Evolutionary conservation across 2,329 filamentous ascomycete genomes (phyloP), one percentile per base, ranked within the genome.

Genomic region (Calonectria crousiana): DNA sequence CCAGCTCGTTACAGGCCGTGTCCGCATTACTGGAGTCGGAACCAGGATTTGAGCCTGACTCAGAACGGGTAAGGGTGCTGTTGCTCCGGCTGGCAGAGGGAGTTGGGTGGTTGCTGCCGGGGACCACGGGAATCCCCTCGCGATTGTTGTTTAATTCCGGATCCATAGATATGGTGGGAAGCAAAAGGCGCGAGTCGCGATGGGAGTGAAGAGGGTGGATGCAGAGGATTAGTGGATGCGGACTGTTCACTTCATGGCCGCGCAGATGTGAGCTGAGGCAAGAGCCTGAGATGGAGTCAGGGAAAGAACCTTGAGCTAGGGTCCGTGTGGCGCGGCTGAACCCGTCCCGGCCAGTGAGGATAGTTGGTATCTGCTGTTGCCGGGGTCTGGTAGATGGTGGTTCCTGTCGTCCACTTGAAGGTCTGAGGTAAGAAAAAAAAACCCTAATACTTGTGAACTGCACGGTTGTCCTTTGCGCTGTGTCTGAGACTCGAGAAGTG

Each of bases 321-420:
- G 68, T 68, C 78, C 65, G 62, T 34, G 66, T 69, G 71, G 67
- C 73, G 74, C 76, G 69, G 66, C 71, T 65, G 18, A 62, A 64
- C 53, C 52, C 34, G 67, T 65, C 60, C 60, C 60, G 38, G 36
- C 56, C 60, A 47, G 66, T 67, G 26, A 44, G 28, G 34, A 32
- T 52, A 47, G 53, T 47, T 52, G 47, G 53, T 47, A 62, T 64
- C 18, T 72, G 49, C 49, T 44, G 47, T 18, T 49, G 58, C 58
- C 23, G 62, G 52, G 69, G 44, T 60, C 52, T 23, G 32, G 52
- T 38, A 64, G n/a, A 47, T 1, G 44, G 26, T 14, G 41, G 30
- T 56, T 47, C 14, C 30, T 62, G 60, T 66, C 36, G 58, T 36
- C 49, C 56, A n/a, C 14, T 23, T 13, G 14, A 8, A 62, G 41